Percentiles rank a stretch among this genome's conserved stretches.
Evolutionary conservation across 768 basidiomycete genomes (phyloP).

Genomic region (Paxillus involutus): DNA sequence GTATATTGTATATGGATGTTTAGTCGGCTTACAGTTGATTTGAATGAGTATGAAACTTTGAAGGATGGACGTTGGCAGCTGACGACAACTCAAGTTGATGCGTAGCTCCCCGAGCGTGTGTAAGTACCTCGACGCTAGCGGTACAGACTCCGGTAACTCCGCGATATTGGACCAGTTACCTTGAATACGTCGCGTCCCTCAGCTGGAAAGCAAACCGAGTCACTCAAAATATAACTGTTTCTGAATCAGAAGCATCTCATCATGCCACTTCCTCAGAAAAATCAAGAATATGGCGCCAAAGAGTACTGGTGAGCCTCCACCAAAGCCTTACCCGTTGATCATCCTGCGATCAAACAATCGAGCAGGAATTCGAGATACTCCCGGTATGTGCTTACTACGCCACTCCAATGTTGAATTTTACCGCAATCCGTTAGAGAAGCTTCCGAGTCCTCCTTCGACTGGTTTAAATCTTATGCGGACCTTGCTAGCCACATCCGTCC

Average conservation of each 20-base stretch:
- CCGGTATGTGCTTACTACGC: conserved; percentile 42
- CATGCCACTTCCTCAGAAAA: conserved; percentile 53
- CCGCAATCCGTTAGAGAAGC: conserved; percentile 45
- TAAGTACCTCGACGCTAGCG: no score
- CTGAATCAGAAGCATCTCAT: background rate
- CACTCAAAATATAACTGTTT: background rate
- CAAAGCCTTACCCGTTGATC: background rate
- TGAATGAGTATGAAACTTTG: background rate
- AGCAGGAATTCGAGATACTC: conserved; percentile 68
- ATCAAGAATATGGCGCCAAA: conserved; percentile 67
- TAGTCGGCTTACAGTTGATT: conserved; percentile 20
- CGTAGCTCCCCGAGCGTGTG: no score
- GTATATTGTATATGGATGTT: conserved; percentile 9
- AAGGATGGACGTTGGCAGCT: background rate
- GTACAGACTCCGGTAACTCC: no score
- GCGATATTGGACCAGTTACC: no score
- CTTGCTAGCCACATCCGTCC: conserved; percentile 60
- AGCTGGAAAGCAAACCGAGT: background rate
- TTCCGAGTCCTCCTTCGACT: conserved; percentile 68
- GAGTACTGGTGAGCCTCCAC: conserved; percentile 60
- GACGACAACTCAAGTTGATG: background rate
- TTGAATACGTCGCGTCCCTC: no score
- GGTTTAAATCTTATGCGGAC: conserved; percentile 84
- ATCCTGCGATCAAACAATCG: background rate
- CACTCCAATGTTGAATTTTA: conserved; percentile 1